These are phyloP conservation scores for Nemania diffusa DNA, from an alignment of 2,329 filamentous ascomycete genomes.

Conservation along the genomic window DNA sequence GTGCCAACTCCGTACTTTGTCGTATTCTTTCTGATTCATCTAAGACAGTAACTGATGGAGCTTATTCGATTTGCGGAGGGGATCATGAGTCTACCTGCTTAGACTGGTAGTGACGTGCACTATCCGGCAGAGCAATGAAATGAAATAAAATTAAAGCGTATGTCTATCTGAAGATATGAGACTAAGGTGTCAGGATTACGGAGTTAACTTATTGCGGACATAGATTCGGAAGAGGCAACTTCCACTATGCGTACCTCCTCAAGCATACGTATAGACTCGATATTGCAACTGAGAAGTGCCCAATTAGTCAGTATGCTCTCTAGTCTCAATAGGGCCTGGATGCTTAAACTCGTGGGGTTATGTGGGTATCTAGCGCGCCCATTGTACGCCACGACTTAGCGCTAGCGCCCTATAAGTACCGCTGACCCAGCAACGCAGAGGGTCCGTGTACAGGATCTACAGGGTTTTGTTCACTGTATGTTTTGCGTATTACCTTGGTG, in stretches of 20 bases:
- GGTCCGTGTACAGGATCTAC: not conserved
- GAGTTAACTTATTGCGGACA: too few relatives aligned
- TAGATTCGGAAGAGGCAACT: too few relatives aligned
- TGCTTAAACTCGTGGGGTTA: not conserved
- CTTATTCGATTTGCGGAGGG: not conserved
- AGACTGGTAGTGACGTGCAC: not conserved
- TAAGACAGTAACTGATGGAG: not conserved
- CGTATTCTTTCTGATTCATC: not conserved
- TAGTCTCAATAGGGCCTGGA: not conserved
- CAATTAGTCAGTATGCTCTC: too few relatives aligned
- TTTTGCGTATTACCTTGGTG: not conserved
- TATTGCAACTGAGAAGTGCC: too few relatives aligned
- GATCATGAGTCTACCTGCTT: not conserved
- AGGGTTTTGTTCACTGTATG: not conserved
- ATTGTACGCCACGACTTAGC: not conserved
- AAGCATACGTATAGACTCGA: too few relatives aligned
- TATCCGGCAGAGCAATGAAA: not conserved
- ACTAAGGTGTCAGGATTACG: not conserved
- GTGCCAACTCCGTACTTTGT: not conserved
- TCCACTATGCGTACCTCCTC: too few relatives aligned
- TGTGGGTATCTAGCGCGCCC: not conserved
- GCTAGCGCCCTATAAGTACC: not conserved
- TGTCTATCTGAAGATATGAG: not conserved
- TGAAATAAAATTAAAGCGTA: not conserved
- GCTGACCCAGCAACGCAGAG: slow-evolving; percentile 22